Evolutionary conservation across 2,329 filamentous ascomycete genomes (phyloP).

Genomic region (Neofusicoccum laricinum): DNA sequence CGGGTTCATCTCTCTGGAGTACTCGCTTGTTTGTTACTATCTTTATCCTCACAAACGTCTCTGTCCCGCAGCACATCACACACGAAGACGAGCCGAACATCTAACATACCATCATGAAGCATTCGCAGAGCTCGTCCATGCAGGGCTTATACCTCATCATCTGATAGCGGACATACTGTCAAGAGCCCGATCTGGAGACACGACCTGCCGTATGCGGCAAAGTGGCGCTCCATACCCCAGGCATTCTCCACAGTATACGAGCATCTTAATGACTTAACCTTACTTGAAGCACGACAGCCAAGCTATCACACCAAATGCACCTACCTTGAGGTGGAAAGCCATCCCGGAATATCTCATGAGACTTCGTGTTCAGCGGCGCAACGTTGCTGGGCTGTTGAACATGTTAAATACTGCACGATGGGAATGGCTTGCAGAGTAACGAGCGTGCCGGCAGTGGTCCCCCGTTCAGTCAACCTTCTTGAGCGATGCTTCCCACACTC

Average conservation of each 20-base stretch:
- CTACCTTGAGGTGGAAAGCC: background rate
- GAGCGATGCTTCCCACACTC: background rate
- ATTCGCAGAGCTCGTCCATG: too few relatives aligned
- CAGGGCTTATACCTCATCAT: background rate
- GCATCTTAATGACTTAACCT: background rate
- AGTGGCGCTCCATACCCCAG: background rate
- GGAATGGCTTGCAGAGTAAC: too few relatives aligned
- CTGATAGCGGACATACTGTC: background rate
- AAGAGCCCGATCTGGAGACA: background rate
- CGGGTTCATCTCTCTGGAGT: too few relatives aligned
- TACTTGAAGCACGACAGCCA: background rate
- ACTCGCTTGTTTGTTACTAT: too few relatives aligned
- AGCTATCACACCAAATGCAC: background rate
- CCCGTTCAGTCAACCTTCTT: background rate
- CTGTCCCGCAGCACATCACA: too few relatives aligned
- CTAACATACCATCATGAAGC: too few relatives aligned
- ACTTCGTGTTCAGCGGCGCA: background rate
- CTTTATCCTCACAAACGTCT: too few relatives aligned
- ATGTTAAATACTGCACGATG: background rate
- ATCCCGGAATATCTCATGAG: background rate
- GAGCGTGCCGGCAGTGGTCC: background rate
- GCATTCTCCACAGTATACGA: constrained; percentile 1
- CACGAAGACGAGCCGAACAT: too few relatives aligned
- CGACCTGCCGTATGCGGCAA: background rate
- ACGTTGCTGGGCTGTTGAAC: background rate